Evolutionary conservation across 768 basidiomycete species (phyloP).

Genomic region (Mycena chlorophos): DNA sequence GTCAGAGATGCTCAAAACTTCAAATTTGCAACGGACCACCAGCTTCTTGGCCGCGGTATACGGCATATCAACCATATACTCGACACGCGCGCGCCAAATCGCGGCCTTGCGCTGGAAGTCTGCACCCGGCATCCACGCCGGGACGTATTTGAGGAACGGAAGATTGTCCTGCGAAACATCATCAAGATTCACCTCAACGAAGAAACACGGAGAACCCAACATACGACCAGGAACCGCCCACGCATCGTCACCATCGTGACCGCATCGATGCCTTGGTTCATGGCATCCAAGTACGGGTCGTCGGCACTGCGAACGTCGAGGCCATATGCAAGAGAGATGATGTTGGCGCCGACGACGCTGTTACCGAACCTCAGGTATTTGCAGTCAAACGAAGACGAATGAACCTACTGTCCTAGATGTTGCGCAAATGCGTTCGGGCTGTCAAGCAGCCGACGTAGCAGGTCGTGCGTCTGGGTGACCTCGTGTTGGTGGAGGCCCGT

Average conservation of each 20-base stretch:
- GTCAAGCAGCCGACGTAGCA: not conserved
- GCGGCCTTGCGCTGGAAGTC: conserved; percentile 20
- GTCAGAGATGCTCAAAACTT: conserved; percentile 1
- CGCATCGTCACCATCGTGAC: not conserved
- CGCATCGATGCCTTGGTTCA: not conserved
- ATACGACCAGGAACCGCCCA: conserved; percentile 1
- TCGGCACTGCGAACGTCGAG: not conserved
- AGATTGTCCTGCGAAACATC: conserved; percentile 17
- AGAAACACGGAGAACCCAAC: not conserved
- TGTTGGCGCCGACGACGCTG: not conserved
- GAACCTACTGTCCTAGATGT: not conserved
- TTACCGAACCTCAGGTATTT: not conserved
- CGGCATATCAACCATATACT: not conserved
- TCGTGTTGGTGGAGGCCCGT: not conserved
- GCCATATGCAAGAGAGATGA: not conserved
- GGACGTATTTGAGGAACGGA: conserved; percentile 24
- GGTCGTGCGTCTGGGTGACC: not conserved
- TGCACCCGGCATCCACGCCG: conserved; percentile 22
- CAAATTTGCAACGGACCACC: not conserved
- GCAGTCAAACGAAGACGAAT: not conserved
- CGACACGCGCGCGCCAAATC: conserved; percentile 6
- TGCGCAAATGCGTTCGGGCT: not conserved
- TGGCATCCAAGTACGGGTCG: not conserved
- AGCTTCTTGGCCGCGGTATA: not conserved
- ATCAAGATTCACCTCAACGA: too few relatives aligned